Conservation (phyloP, 164 flowering plant species). For the Aristolochia fimbriata region DNA sequence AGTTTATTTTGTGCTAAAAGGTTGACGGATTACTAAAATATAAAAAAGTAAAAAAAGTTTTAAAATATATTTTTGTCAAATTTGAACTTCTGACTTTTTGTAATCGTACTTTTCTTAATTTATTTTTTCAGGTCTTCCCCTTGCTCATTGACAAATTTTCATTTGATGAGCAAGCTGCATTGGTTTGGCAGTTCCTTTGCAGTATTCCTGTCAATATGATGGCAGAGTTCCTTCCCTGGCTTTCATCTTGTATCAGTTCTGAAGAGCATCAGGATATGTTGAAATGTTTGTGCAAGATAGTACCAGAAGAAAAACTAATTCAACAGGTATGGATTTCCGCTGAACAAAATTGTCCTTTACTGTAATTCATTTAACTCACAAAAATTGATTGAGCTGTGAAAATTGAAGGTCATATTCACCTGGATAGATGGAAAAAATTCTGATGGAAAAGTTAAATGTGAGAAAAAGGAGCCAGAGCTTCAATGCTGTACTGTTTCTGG, state of each 20-base stretch:
- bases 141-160: conserved; percentile 79
- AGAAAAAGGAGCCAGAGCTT: conserved; percentile 18
- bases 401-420: conserved; percentile 55
- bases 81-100: too few relatives aligned
- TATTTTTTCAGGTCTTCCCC: conserved; percentile 69
- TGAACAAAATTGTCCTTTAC: neutral
- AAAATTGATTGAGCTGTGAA: neutral
- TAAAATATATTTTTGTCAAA: neutral
- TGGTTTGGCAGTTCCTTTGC: conserved; percentile 93
- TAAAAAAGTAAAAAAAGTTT: neutral
- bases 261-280: conserved; percentile 72
- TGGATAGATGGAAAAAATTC: conserved; percentile 68
- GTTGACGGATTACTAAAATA: too few relatives aligned
- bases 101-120: conserved; percentile 6
- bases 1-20: too few relatives aligned
- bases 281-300: conserved; percentile 60
- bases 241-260: conserved; percentile 68
- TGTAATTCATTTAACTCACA: neutral
- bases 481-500: conserved; percentile 22
- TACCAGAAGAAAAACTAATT: conserved; percentile 80
- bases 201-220: conserved; percentile 95
- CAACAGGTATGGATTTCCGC: conserved; percentile 49
- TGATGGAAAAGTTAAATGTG: conserved; percentile 12
- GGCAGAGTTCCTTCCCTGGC: conserved; percentile 95
- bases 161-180: conserved; percentile 84